Evolutionary conservation across 164 flowering plant genomes (phyloP).

Genomic region (Aristolochia contorta): DNA sequence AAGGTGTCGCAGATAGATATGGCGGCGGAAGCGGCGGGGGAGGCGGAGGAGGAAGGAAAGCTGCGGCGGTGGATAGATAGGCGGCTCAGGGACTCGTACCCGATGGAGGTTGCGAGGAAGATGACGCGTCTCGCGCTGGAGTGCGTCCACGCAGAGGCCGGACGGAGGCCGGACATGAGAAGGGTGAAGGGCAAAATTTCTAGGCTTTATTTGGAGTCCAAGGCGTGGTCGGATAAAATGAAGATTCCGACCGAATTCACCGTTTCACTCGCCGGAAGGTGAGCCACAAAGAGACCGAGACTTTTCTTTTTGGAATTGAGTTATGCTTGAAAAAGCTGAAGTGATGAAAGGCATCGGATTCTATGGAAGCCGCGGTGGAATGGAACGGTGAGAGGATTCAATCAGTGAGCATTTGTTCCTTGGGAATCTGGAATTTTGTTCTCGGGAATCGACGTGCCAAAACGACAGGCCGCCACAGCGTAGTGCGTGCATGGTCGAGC

Average conservation of each 20-base stretch:
- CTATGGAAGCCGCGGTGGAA: background rate
- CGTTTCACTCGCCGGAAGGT: constrained; percentile 47
- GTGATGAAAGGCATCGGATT: constrained; percentile 6
- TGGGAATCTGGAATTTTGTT: background rate
- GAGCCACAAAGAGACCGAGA: too few species aligned
- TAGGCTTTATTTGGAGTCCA: constrained; percentile 42
- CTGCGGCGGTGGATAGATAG: constrained; percentile 65
- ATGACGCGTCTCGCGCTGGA: constrained; percentile 50
- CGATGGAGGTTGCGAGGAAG: constrained; percentile 53
- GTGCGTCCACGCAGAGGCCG: constrained; percentile 56
- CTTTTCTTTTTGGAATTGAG: too few species aligned
- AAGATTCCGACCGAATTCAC: constrained; percentile 33
- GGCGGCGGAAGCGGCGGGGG: constrained; percentile 31
- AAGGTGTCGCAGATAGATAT: constrained; percentile 41
- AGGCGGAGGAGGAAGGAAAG: constrained; percentile 22
- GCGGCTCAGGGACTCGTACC: constrained; percentile 62
- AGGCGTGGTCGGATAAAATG: constrained; percentile 35
- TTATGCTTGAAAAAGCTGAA: constrained; percentile 5
- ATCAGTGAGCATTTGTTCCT: constrained; percentile 1
- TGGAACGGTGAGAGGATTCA: constrained; percentile 2
- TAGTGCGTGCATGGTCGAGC: too few species aligned
- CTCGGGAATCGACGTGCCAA: too few species aligned
- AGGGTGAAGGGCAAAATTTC: constrained; percentile 67
- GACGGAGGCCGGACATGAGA: constrained; percentile 55
- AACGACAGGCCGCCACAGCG: too few species aligned